Base-by-base conservation (phyloP, 805 yeast species). In the Hemisphaericaspora nanyangensis region DNA sequence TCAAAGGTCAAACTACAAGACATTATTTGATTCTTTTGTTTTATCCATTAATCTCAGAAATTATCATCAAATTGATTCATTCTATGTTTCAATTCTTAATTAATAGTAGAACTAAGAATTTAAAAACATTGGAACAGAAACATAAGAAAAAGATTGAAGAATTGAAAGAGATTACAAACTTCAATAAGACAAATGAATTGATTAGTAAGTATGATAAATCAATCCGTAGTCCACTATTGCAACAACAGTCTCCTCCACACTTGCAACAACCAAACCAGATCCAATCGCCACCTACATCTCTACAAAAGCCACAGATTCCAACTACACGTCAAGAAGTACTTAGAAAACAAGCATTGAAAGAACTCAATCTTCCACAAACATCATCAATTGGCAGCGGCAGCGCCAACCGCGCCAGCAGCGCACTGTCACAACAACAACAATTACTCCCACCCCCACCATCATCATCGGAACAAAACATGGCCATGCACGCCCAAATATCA, bases 111-210 rank as follows among this genome's bases (percentile, higher is more conserved):
- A 46, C 52, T 19, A 46, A 35, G 16, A 25, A 39, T 7, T 50
- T 65, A 43, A 43, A 37, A 39, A 39, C 44, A 10, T 57, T 80
- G 37, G 60, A 63, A 40, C 65, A 64, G 17, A 57, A 67, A 34
- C 87, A 81, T 43, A 63, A 65, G 39, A 59, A 60, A 18, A 79
- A 80, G 54, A 70, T 85, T 35, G 84, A 81, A 17, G 85, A 80
- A 44, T 65, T 85, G 59, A 85, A 85, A 59, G 68, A 74, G 40
- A 71, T 77, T 52, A 85, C 95, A 12, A 83, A 85, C 47, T 91
- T 79, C 58, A 76, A 83, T 50, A 72, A 81, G 11, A 85, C 96
- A 1, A 80, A 79, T 58, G 79, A 83, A n/a, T 68, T 90, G 33
- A 63, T 90, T 31, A 76, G 73, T 37, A 71, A 89, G 51, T 89